Evolutionary conservation across 192 early-diverging fungal genomes (phyloP), one percentile per base, ranked within the genome.

Genomic region (Chytriomyces sp.): DNA sequence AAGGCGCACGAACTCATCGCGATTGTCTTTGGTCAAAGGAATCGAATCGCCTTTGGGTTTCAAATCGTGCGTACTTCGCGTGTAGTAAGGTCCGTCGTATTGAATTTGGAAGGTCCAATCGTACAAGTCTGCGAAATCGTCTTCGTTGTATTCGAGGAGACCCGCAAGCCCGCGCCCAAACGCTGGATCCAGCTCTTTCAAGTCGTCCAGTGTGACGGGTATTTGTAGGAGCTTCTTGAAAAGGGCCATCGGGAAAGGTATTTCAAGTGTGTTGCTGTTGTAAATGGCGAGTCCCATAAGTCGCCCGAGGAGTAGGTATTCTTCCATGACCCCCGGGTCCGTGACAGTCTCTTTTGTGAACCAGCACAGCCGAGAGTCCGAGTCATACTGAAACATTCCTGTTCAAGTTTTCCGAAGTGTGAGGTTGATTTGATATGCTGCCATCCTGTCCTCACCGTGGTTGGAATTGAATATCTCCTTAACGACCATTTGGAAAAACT

Each of bases 211-310:
- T 19, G 77, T 80, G 28, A 86, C 82, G 3, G 85, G 73, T 19
- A 81, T 77, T 22, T 84, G 81, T 72, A 92, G 87, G 32, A 98
- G 70, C 76, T 95, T 95, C 70, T 95, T 95, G 84, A 95, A 98
- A 58, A 95, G 79, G 0, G 75, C 82, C 2, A 70, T 30, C 3
- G 96, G 93, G 58, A 98, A 92, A 53, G 90, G 91, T 25, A 95
- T 86, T 75, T 94, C 93, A 8, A 98, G 77, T 36, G 93, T 93
- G 30, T 94, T 90, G 8, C 89, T 85, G 74, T 98, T 95, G 77
- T 96, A 98, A 60, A 96, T 90, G 2, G 96, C 96, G 38, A 98
- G 76, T 14, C 93, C 96, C 39, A 98, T 82, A 5, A 98, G 82
- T 36, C 88, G 83, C 0, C 95, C 95, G 1, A 90, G 80, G 39